Evolutionary conservation across 1,139 yeast species (phyloP).

Genomic region (Hanseniaspora gamundiae): DNA sequence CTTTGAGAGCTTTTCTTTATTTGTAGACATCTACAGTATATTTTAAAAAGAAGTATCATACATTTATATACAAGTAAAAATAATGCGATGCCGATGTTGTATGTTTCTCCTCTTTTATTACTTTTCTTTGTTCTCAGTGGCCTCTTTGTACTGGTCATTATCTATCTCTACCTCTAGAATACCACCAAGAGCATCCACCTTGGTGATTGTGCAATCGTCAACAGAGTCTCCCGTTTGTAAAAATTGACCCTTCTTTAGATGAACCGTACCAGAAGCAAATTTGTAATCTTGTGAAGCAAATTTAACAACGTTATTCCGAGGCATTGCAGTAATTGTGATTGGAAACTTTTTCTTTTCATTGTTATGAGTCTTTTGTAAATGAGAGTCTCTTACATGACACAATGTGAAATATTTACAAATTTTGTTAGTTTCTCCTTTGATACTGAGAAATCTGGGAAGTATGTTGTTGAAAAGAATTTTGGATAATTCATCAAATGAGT

Average conservation of each 20-base stretch:
- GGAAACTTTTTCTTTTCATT: slow-evolving; percentile 14
- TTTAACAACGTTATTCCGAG: slow-evolving; percentile 29
- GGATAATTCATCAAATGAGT: slow-evolving; percentile 16
- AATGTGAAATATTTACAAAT: slow-evolving; percentile 33
- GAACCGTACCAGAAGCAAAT: slow-evolving; percentile 23
- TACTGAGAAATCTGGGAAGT: slow-evolving; percentile 25
- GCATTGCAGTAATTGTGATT: slow-evolving; percentile 29
- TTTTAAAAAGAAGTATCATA: too few species aligned
- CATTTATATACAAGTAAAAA: too few species aligned
- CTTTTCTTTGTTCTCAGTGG: background rate
- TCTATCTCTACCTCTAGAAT: slow-evolving; percentile 16
- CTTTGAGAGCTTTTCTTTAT: background rate
- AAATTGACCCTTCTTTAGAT: slow-evolving; percentile 14
- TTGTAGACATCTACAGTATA: too few species aligned
- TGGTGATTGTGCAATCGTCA: slow-evolving; percentile 27
- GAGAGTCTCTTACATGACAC: slow-evolving; percentile 22
- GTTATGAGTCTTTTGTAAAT: background rate
- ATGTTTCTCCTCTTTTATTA: background rate
- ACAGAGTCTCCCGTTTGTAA: slow-evolving; percentile 32
- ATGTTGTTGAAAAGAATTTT: slow-evolving; percentile 22
- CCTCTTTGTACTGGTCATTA: background rate
- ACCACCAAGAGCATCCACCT: slow-evolving; percentile 31
- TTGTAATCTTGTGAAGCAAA: slow-evolving; percentile 31
- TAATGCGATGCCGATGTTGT: too few species aligned
- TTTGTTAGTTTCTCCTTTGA: slow-evolving; percentile 23